Percentiles rank a stretch among this genome's conserved stretches.
Evolutionary conservation across 108 stramenopile genomes (phyloP).

Genomic region (Hondaea fermentalgiana): DNA sequence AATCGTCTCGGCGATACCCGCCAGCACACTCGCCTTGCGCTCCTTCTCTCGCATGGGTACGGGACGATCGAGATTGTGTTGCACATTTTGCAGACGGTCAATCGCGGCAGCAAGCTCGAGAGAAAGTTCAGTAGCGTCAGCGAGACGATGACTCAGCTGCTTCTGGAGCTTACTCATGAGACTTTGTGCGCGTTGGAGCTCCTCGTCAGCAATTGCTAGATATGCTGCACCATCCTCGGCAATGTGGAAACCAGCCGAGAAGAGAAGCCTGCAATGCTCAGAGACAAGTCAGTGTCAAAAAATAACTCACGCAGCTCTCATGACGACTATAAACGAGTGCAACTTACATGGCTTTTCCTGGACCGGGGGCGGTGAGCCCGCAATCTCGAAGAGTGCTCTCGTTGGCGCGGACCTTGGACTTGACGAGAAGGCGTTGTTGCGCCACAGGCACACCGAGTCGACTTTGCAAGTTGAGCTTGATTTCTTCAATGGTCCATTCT

Average conservation of each 20-base stretch:
- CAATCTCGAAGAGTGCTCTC: neutral
- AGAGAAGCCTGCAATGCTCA: neutral
- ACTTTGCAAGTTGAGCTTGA: neutral
- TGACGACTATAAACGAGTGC: neutral
- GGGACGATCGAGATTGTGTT: neutral
- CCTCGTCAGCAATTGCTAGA: neutral
- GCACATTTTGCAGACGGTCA: neutral
- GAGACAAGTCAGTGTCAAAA: no score
- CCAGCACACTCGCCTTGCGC: neutral
- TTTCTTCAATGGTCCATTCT: neutral
- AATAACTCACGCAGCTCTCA: neutral
- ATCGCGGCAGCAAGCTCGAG: neutral
- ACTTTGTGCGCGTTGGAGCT: neutral
- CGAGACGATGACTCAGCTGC: neutral
- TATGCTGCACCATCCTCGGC: slow-evolving; percentile 5
- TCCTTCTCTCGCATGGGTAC: neutral
- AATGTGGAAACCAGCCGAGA: neutral
- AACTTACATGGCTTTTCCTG: neutral
- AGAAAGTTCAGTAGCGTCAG: neutral
- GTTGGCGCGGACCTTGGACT: neutral
- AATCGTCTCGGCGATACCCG: neutral
- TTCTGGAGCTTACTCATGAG: neutral
- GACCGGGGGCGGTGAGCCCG: neutral
- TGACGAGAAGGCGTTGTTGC: neutral
- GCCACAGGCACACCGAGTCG: slow-evolving; percentile 2